These are phyloP conservation scores for Pascua guehoae DNA, from an alignment of 1,284 basidiomycete species.

Conservation along the genomic window DNA sequence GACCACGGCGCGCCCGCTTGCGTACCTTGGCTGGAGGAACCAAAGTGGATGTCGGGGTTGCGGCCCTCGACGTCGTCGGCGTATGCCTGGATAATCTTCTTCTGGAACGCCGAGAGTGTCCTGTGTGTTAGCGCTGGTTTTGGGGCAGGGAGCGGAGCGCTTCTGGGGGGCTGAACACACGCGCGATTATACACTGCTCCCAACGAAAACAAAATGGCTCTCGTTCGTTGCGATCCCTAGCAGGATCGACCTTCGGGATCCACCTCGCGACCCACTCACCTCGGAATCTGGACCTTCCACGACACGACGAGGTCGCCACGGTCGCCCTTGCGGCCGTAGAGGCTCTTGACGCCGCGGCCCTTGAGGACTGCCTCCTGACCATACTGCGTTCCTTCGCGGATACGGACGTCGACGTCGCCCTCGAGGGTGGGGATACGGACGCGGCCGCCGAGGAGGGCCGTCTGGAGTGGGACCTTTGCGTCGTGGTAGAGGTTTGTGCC, in stretches of 20 bases:
- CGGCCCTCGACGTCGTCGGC: constrained; percentile 88
- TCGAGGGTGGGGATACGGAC: constrained; percentile 93
- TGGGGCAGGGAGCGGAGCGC: too few relatives aligned
- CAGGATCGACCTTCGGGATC: too few relatives aligned
- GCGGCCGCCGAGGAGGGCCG: constrained; percentile 84
- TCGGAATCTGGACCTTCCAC: constrained; percentile 83
- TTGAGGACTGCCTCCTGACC: constrained; percentile 96
- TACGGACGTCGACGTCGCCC: constrained; percentile 90
- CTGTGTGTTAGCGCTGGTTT: constrained; percentile 49
- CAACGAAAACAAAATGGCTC: constrained; percentile 1
- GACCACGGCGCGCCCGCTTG: background rate
- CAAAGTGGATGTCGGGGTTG: constrained; percentile 41
- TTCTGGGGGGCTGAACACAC: too few relatives aligned
- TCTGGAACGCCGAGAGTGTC: constrained; percentile 74
- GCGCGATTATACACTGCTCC: background rate
- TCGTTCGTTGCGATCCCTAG: background rate
- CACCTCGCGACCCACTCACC: constrained; percentile 57
- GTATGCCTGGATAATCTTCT: constrained; percentile 80
- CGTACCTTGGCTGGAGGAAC: constrained; percentile 1
- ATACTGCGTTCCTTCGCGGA: constrained; percentile 90
- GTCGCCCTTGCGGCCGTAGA: constrained; percentile 59
- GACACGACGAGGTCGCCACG: constrained; percentile 84
- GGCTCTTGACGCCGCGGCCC: constrained; percentile 74
- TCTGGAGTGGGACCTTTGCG: constrained; percentile 86
- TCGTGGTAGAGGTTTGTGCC: constrained; percentile 89